phyloP scores from a whole-genome alignment of 2,329 filamentous ascomycete species.

The Davidsoniella neocaledoniae region DNA sequence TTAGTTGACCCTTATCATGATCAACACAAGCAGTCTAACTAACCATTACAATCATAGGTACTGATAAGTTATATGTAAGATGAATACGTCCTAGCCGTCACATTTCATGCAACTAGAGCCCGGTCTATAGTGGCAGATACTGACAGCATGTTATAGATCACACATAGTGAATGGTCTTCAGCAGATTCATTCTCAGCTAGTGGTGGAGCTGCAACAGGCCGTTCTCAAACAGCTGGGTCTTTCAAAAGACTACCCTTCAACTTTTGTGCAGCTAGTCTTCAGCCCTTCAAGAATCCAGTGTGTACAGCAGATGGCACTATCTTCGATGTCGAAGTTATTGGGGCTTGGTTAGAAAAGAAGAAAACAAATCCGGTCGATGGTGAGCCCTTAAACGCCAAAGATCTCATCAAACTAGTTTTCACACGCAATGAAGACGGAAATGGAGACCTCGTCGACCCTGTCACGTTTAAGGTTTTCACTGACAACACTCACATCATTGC shows the following conservation, averaged over 20 bases:
- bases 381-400: conserved; percentile 56
- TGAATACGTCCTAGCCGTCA: neutral
- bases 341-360: conserved; percentile 87
- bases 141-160: conserved; percentile 39
- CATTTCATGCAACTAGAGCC: neutral
- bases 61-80: conserved; percentile 28
- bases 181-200: conserved; percentile 76
- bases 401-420: conserved; percentile 83
- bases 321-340: conserved; percentile 88
- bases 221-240: conserved; percentile 36
- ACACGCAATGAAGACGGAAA: conserved; percentile 60
- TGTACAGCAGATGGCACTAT: conserved; percentile 78
- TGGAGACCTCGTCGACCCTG: conserved; percentile 66
- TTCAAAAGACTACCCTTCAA: conserved; percentile 94
- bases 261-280: conserved; percentile 89
- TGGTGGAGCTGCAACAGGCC: conserved; percentile 48
- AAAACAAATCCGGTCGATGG: conserved; percentile 83
- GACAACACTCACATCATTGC: conserved; percentile 96
- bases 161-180: conserved; percentile 94
- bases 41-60: conserved; percentile 17
- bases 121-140: neutral
- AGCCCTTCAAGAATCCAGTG: conserved; percentile 88
- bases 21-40: too few species aligned
- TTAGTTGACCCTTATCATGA: too few species aligned
- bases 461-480: conserved; percentile 94